Conservation (phyloP, 2,329 filamentous ascomycete genomes). For the Grosmannia penicillata region DNA sequence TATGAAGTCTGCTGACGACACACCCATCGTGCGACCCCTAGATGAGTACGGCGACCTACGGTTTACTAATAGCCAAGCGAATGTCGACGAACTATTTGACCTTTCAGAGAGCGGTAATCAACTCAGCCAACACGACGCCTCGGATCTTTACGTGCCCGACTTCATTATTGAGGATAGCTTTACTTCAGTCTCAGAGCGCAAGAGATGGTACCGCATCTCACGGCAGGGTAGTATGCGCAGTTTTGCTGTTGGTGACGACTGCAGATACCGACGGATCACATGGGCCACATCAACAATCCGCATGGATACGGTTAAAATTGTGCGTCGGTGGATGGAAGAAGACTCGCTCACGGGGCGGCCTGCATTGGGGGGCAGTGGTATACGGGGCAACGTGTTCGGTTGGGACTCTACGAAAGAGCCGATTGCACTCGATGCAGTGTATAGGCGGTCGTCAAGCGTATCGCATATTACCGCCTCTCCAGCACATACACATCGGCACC, state of each 20-base stretch:
- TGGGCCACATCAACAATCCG: conserved; percentile 43
- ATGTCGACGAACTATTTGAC: background rate
- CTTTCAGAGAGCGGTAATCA: background rate
- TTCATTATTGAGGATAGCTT: conserved; percentile 37
- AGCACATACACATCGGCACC: background rate
- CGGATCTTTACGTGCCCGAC: conserved; percentile 24
- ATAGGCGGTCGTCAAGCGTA: conserved; percentile 19
- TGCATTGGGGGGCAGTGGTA: conserved; percentile 23
- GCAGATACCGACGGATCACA: conserved; percentile 42
- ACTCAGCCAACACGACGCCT: background rate
- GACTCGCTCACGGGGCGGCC: conserved; percentile 40
- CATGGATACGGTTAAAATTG: conserved; percentile 38
- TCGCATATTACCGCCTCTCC: background rate
- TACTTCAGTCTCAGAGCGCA: conserved; percentile 39
- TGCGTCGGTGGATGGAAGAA: conserved; percentile 52
- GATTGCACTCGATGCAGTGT: conserved; percentile 32
- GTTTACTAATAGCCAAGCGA: too few species aligned
- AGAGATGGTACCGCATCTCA: conserved; percentile 50
- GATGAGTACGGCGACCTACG: too few species aligned
- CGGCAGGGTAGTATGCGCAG: conserved; percentile 42
- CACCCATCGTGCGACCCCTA: too few species aligned
- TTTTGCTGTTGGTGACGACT: conserved; percentile 36
- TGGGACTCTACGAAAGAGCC: conserved; percentile 41
- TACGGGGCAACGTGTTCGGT: conserved; percentile 38
- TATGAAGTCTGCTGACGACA: too few species aligned